Evolutionary conservation across 805 yeast genomes (phyloP).

Genomic region (Cyberlindnera amylophila): DNA sequence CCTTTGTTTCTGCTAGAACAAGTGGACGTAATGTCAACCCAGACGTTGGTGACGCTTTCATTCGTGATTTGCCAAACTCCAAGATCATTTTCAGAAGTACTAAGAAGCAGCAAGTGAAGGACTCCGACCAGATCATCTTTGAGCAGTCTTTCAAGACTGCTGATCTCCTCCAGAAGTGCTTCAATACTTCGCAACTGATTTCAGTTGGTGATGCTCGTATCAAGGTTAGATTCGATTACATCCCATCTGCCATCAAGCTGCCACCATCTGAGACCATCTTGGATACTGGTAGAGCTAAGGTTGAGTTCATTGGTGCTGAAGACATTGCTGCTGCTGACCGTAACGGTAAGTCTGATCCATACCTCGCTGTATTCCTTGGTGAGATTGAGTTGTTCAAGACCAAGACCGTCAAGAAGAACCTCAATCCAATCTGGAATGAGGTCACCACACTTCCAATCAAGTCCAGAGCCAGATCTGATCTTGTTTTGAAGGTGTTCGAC

Average conservation of each 20-base stretch:
- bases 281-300: constrained; percentile 62
- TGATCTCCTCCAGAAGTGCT: constrained; percentile 51
- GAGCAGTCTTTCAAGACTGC: constrained; percentile 48
- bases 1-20: constrained; percentile 47
- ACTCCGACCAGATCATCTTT: constrained; percentile 44
- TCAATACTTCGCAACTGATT: constrained; percentile 42
- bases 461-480: constrained; percentile 54
- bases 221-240: constrained; percentile 50
- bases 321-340: constrained; percentile 57
- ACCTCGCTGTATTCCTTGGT: constrained; percentile 48
- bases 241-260: constrained; percentile 53
- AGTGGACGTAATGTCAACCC: constrained; percentile 42
- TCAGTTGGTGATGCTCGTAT: constrained; percentile 40
- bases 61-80: constrained; percentile 69
- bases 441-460: constrained; percentile 52
- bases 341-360: constrained; percentile 79
- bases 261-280: constrained; percentile 56
- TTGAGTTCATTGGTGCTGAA: constrained; percentile 55
- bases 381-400: constrained; percentile 54
- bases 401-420: constrained; percentile 58
- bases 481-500: constrained; percentile 54
- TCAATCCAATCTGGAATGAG: constrained; percentile 79
- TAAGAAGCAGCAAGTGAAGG: constrained; percentile 44
- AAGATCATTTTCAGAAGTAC: constrained; percentile 53
- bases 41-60: constrained; percentile 55